phyloP scores from a whole-genome alignment of 768 basidiomycete species.

The Gymnopilus dilepis region DNA sequence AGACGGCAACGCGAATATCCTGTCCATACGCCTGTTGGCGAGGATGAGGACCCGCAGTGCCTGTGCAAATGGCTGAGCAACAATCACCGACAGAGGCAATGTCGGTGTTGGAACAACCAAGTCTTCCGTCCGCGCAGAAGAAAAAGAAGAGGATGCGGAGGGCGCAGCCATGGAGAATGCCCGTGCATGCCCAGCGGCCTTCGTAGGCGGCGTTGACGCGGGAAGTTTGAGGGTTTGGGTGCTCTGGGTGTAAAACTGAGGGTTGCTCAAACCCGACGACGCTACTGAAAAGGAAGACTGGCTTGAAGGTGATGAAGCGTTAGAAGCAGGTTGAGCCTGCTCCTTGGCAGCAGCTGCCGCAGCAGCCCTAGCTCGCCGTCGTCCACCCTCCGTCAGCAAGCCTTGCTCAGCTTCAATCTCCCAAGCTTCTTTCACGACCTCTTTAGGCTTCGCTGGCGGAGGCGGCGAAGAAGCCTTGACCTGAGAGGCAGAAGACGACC shows the following conservation, averaged over 20 bases:
- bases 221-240: constrained; percentile 71
- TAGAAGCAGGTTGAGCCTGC: constrained; percentile 21
- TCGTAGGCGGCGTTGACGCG: constrained; percentile 58
- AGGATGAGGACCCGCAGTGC: constrained; percentile 64
- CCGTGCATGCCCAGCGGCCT: constrained; percentile 55
- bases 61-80: constrained; percentile 61
- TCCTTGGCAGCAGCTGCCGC: constrained; percentile 44
- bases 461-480: constrained; percentile 2
- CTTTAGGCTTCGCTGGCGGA: constrained; percentile 31
- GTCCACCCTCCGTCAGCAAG: constrained; percentile 74
- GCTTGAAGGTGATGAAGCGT: constrained; percentile 14
- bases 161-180: constrained; percentile 61
- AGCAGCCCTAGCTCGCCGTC: constrained; percentile 63
- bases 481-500: constrained; percentile 11
- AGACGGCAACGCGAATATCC: constrained; percentile 61
- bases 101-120: constrained; percentile 68
- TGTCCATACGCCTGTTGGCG: constrained; percentile 68
- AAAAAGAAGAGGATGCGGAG: constrained; percentile 25
- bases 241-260: constrained; percentile 63
- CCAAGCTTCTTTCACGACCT: constrained; percentile 71
- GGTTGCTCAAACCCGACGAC: constrained; percentile 49
- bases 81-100: constrained; percentile 68
- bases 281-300: constrained; percentile 32
- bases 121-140: constrained; percentile 36
- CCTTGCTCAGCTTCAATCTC: constrained; percentile 82